Base-by-base conservation (phyloP, 208 protist genomes). In the Wallacemonas sp. region DNA sequence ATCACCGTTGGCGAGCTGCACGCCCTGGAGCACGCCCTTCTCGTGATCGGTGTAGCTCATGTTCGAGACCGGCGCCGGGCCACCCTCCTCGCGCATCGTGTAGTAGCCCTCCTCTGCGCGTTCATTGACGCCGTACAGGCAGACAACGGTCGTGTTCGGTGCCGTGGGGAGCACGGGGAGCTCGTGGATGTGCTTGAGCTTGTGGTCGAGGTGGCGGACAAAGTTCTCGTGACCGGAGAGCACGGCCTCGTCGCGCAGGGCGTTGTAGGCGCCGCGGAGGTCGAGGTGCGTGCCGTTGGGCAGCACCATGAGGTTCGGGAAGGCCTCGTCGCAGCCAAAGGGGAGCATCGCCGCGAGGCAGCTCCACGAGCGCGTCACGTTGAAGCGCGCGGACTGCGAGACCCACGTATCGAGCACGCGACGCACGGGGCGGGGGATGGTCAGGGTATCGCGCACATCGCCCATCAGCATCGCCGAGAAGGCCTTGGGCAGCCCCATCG, bases 81-180 rank as follows among this genome's bases (percentile, higher is more conserved):
- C 71, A 71, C 25, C 48, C 48, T 68, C 63, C 29, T 68, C 49
- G n/a, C 33, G 42, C 49, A 48, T 44, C 28, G 92, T 70, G 72
- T 79, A 61, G 77, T 97, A 98, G n/a, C 86, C 87, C 23, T 80
- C 65, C 68, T 98, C 92, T 10, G 91, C 81, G 11, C 67, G 55
- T 54, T 89, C 75, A 61, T 87, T 92, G 22, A 95, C 82, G 39
- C 94, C 94, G 75, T 97, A 98, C 23, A 98, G 61, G 74, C 94
- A 97, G 48, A 85, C 81, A 7, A 96, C 86, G 22, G 90, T 94
- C 11, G 87, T 91, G 65, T 89, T 72, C 1, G 86, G 88, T 20
- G 94, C 86, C 38, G 81, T 65, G 11, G 94, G 94, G 39, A 98
- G 81, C n/a, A 69, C 31, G 22, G 87, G 85, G 14, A 91, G 72